Conservation (phyloP, 2,329 filamentous ascomycete genomes). For the Calonectria ilicicola region DNA sequence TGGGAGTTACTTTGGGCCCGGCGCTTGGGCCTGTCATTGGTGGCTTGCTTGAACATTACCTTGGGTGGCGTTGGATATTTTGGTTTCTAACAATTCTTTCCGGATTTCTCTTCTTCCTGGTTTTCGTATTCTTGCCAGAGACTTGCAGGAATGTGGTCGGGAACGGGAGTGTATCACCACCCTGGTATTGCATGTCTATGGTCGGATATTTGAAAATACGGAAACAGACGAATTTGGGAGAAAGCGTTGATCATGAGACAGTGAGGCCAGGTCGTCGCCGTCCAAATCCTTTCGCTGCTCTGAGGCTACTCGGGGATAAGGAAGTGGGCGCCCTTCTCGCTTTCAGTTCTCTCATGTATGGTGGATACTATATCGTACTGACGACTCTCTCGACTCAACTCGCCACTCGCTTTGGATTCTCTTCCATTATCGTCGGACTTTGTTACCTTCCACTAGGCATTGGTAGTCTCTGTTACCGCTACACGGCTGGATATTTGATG, state of each 20-base stretch:
- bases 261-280: not conserved
- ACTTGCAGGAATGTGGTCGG: constrained; percentile 27
- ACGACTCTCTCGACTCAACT: constrained; percentile 17
- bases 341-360: constrained; percentile 20
- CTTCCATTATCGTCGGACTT: constrained; percentile 10
- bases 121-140: constrained; percentile 23
- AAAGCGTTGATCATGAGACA: not conserved
- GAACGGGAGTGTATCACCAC: constrained; percentile 20
- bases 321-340: constrained; percentile 1
- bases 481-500: constrained; percentile 9
- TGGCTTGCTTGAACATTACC: constrained; percentile 49
- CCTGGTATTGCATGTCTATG: constrained; percentile 2
- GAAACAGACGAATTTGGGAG: not conserved
- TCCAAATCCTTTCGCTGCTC: constrained; percentile 17
- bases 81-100: constrained; percentile 28
- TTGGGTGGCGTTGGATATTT: constrained; percentile 28
- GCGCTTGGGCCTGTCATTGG: constrained; percentile 57
- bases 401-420: constrained; percentile 4
- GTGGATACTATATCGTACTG: constrained; percentile 12
- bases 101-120: not conserved
- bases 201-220: not conserved
- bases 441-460: constrained; percentile 17
- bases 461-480: constrained; percentile 14
- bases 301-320: not conserved
- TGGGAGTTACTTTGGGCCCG: constrained; percentile 53